These are phyloP conservation scores for Myxozyma vanderwaltii DNA, from an alignment of 805 yeast genomes.

Conservation along the genomic window DNA sequence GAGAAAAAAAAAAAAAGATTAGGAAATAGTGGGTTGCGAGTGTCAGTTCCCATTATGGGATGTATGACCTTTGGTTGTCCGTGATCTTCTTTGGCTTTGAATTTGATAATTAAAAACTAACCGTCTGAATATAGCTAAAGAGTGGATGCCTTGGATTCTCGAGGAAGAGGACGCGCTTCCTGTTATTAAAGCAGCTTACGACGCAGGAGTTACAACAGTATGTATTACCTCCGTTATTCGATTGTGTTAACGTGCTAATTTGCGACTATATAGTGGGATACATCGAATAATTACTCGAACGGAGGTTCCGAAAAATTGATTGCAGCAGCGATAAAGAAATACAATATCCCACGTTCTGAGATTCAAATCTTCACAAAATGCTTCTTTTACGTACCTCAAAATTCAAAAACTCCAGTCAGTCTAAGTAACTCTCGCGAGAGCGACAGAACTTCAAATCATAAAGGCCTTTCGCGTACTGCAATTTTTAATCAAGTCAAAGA, in stretches of 20 bases:
- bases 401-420: background rate
- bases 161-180: constrained; percentile 20
- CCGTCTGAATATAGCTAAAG: background rate
- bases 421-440: background rate
- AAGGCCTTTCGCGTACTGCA: constrained; percentile 51
- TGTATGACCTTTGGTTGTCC: constrained; percentile 31
- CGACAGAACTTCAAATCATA: constrained; percentile 39
- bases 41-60: constrained; percentile 31
- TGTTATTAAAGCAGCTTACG: constrained; percentile 24
- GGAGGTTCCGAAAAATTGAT: constrained; percentile 48
- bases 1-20: no score
- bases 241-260: background rate
- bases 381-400: background rate
- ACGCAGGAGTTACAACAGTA: constrained; percentile 47
- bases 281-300: constrained; percentile 49
- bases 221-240: background rate
- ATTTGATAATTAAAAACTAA: background rate
- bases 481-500: constrained; percentile 50
- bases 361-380: constrained; percentile 58
- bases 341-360: constrained; percentile 54
- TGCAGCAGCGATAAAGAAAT: constrained; percentile 52
- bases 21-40: constrained; percentile 26
- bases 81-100: background rate
- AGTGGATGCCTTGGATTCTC: constrained; percentile 23
- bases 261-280: constrained; percentile 43